Evolutionary conservation across 768 basidiomycete species (phyloP), one percentile per base, ranked within the genome.

Genomic region (Pleurotus salmoneostramineus): DNA sequence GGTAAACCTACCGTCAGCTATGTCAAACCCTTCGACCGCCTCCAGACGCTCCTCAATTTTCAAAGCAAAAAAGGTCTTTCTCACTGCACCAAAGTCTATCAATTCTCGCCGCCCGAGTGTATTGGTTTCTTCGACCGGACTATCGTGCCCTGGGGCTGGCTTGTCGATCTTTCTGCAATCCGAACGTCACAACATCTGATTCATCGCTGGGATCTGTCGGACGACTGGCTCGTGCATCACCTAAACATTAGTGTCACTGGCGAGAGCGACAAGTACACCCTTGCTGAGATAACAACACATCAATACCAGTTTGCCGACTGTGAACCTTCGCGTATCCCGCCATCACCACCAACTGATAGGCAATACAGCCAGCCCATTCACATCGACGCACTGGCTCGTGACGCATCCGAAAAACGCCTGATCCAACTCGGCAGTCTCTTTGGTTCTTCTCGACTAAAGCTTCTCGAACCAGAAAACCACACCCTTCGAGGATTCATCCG

Each of bases 371-470:
- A 77, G 56, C 68, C 71, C 43, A 65, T 85, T 35, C 71, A 74
- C 58, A 77, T 83, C 48, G 71, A 69, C 11, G 66, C 72, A 0
- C 74, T 85, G n/a, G 72, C 72, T 3, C 52, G 52, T 40, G 36
- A 55, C 6, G 54, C 65, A 32, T 66, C 72, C 17, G 63, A 65
- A 3, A 72, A 82, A 58, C 81, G 77, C 6, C 78, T 93, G 31
- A 65, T 94, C 12, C 83, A 87, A 57, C 65, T 93, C 11, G 91
- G 91, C 6, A 85, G 86, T 0, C 77, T 93, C 1, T 93, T 93
- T 70, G 90, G 89, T 4, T 86, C 89, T 1, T 84, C 84, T 2
- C 81, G 92, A 6, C 71, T 93, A 2, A 77, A 79, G 21, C 74
- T 91, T 0, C 75, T 5, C 7, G 63, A 73, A 32, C 62, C 64